Percentiles rank a stretch among this genome's conserved stretches.
Evolutionary conservation across 2,329 filamentous ascomycete genomes (phyloP).

Genomic region (Fusarium redolens): DNA sequence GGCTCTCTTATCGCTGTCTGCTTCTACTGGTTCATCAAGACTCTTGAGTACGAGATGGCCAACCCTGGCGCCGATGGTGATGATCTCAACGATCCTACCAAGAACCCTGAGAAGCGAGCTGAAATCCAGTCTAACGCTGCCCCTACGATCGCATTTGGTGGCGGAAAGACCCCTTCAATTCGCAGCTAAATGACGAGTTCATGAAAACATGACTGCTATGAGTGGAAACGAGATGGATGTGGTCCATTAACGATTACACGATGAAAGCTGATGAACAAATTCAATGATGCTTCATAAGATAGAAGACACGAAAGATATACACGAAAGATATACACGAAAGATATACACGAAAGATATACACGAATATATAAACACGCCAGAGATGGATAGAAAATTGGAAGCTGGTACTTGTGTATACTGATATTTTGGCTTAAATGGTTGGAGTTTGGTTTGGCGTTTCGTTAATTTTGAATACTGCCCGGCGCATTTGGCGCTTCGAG

Average conservation of each 20-base stretch:
- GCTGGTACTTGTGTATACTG: background rate
- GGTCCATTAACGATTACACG: slow-evolving; percentile 8
- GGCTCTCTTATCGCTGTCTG: slow-evolving; percentile 51
- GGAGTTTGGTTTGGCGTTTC: background rate
- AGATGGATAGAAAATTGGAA: background rate
- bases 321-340: background rate
- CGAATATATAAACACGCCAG: background rate
- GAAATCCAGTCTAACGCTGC: slow-evolving; percentile 37
- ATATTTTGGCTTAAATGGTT: background rate
- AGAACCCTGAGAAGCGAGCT: slow-evolving; percentile 56
- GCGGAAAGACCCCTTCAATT: slow-evolving; percentile 39
- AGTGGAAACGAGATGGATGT: slow-evolving; percentile 1
- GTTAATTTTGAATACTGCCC: background rate
- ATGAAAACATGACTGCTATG: slow-evolving; percentile 13
- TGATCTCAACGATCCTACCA: slow-evolving; percentile 55
- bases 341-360: background rate
- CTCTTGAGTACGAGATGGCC: slow-evolving; percentile 57
- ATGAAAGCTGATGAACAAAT: slow-evolving; percentile 3
- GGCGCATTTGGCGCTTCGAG: background rate
- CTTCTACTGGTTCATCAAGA: slow-evolving; percentile 56
- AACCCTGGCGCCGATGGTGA: slow-evolving; percentile 61
- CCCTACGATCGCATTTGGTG: slow-evolving; percentile 30
- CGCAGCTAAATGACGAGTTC: slow-evolving; percentile 23
- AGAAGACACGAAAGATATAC: background rate
- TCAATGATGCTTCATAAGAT: slow-evolving; percentile 1